Percentiles rank a stretch among this genome's conserved stretches.
These are phyloP conservation scores for Phytophthora sojae DNA, from an alignment of 352 stramenopile species.

Conservation along the genomic window DNA sequence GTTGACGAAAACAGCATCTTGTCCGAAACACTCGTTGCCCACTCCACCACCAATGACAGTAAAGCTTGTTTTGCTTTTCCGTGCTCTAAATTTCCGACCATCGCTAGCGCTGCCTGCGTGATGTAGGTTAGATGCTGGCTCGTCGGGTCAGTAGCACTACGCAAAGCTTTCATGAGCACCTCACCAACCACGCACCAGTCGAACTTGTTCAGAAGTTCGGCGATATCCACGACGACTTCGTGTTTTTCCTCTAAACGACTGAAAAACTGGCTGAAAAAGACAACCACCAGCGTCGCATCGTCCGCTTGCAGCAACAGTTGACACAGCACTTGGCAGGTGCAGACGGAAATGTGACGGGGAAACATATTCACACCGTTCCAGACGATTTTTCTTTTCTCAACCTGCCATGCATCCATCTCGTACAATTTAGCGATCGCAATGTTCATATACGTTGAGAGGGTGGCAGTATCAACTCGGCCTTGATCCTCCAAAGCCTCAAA, in stretches of 20 bases:
- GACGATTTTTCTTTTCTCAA: neutral
- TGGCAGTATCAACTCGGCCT: neutral
- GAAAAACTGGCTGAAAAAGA: constrained; percentile 6
- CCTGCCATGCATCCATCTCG: neutral
- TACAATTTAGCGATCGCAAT: neutral
- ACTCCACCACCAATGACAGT: neutral
- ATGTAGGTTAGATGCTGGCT: neutral
- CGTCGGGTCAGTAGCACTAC: neutral
- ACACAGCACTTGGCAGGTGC: neutral
- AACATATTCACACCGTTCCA: neutral
- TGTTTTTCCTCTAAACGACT: neutral
- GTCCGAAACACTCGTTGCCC: neutral
- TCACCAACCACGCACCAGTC: constrained; percentile 17
- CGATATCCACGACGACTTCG: neutral
- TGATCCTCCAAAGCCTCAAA: constrained; percentile 4
- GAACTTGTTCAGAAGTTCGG: constrained; percentile 9
- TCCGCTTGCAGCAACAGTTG: neutral
- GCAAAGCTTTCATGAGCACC: neutral
- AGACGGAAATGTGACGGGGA: neutral
- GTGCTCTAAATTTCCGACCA: neutral
- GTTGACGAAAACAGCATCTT: neutral
- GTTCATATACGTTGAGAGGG: constrained; percentile 14
- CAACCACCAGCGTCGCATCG: neutral
- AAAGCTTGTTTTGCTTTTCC: neutral
- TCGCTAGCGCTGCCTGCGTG: neutral